A percentile compares a stretch with the other conserved stretches of the same genome.
Evolutionary conservation across 208 protist species (phyloP).

Genomic region (Blastocrithidia nonstop): DNA sequence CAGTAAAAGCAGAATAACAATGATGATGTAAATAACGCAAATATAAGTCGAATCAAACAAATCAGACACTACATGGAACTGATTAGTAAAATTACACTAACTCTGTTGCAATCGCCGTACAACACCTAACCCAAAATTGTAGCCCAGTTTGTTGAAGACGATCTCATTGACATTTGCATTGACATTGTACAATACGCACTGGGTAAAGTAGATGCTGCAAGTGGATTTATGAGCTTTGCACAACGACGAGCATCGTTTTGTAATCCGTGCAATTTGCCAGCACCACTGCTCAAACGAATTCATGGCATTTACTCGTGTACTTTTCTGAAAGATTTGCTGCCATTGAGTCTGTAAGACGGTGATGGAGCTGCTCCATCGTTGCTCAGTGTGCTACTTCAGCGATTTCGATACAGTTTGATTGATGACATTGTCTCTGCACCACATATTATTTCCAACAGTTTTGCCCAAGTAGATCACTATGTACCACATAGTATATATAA

Average conservation of each 20-base stretch:
- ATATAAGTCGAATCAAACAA: too few relatives aligned
- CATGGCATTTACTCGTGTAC: conserved; percentile 54
- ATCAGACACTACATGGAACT: conserved; percentile 15
- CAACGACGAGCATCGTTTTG: conserved; percentile 56
- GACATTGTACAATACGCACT: conserved; percentile 72
- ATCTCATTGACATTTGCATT: conserved; percentile 37
- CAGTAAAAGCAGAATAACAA: neutral
- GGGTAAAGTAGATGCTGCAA: conserved; percentile 26
- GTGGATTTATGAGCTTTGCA: conserved; percentile 44
- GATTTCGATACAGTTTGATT: conserved; percentile 38
- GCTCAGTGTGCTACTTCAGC: conserved; percentile 32
- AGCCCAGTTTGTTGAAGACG: conserved; percentile 50
- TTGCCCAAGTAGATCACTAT: too few relatives aligned
- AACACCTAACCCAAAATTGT: conserved; percentile 57
- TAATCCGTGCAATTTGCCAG: conserved; percentile 45
- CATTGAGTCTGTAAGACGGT: conserved; percentile 53
- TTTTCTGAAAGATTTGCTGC: conserved; percentile 57
- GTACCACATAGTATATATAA: too few relatives aligned
- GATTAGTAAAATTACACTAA: conserved; percentile 24
- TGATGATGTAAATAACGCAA: conserved; percentile 1
- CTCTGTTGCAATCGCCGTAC: conserved; percentile 42
- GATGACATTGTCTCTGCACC: conserved; percentile 30
- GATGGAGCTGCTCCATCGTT: conserved; percentile 31
- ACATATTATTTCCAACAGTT: conserved; percentile 7
- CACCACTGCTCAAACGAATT: conserved; percentile 21